These are phyloP conservation scores for Neonectria neomacrospora DNA, from an alignment of 2,329 filamentous ascomycete genomes.

Conservation along the genomic window DNA sequence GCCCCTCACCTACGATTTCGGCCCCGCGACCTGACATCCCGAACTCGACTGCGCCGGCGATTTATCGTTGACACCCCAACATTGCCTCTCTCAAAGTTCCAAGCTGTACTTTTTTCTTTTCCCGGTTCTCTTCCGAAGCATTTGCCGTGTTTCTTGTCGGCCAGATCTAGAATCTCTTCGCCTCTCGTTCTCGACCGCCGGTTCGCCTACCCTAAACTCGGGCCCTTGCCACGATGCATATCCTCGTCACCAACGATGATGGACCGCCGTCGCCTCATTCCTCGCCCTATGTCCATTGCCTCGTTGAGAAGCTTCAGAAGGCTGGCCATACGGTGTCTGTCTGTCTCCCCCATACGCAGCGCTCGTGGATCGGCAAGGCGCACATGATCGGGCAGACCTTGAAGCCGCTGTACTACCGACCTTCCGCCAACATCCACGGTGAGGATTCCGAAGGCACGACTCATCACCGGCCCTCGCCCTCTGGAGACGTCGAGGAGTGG, in stretches of 20 bases:
- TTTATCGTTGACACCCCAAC: conserved; percentile 22
- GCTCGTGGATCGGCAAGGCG: conserved; percentile 98
- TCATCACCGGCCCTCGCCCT: conserved; percentile 66
- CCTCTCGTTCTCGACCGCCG: conserved; percentile 3
- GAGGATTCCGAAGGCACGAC: conserved; percentile 70
- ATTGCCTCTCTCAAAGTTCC: background rate
- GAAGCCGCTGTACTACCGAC: conserved; percentile 85
- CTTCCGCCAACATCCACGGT: conserved; percentile 55
- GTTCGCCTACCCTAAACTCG: background rate
- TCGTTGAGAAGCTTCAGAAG: conserved; percentile 75
- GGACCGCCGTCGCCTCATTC: conserved; percentile 81
- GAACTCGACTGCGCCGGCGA: conserved; percentile 13
- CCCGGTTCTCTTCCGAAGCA: background rate
- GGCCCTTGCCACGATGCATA: conserved; percentile 63
- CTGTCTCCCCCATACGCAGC: conserved; percentile 88
- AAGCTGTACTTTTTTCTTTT: conserved; percentile 3
- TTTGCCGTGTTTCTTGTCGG: background rate
- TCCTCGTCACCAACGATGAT: conserved; percentile 81
- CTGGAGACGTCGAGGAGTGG: conserved; percentile 77
- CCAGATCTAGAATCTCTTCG: background rate
- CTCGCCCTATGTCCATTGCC: conserved; percentile 82
- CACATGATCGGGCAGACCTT: conserved; percentile 93
- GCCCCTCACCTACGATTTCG: conserved; percentile 38
- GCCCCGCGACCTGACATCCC: conserved; percentile 19
- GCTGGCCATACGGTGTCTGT: conserved; percentile 91